A percentile compares a stretch with the other conserved stretches of the same genome.
Conservation (phyloP, 192 early-diverging fungal genomes). For the Coemansia sp. region DNA sequence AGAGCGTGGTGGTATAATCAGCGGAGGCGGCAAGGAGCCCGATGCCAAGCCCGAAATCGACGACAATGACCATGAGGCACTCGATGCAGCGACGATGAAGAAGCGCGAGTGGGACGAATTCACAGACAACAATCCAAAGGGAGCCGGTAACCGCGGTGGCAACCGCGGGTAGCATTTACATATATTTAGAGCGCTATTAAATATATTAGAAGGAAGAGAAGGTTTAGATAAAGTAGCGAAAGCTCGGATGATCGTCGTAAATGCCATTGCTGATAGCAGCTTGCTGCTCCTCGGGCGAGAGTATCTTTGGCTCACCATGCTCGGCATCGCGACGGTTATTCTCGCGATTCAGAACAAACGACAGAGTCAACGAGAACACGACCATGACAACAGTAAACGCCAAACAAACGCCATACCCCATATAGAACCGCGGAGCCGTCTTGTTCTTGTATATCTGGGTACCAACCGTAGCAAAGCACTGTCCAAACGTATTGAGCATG, state of each 20-base stretch:
- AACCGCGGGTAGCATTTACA: slow-evolving; percentile 33
- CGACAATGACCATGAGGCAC: slow-evolving; percentile 74
- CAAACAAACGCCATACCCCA: slow-evolving; percentile 55
- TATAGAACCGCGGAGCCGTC: slow-evolving; percentile 62
- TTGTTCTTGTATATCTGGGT: slow-evolving; percentile 72
- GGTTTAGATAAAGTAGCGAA: slow-evolving; percentile 44
- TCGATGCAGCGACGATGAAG: slow-evolving; percentile 87
- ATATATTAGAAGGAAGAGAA: neutral
- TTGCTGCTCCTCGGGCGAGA: slow-evolving; percentile 38
- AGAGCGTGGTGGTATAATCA: slow-evolving; percentile 86
- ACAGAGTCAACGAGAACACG: slow-evolving; percentile 56
- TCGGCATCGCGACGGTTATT: slow-evolving; percentile 52
- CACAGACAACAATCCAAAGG: slow-evolving; percentile 76
- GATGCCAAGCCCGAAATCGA: slow-evolving; percentile 69
- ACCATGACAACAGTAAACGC: slow-evolving; percentile 58
- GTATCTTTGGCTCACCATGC: slow-evolving; percentile 21
- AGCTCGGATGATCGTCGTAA: slow-evolving; percentile 53
- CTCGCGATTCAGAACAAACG: slow-evolving; percentile 61
- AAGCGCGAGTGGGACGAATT: slow-evolving; percentile 91
- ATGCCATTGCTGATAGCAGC: slow-evolving; percentile 32
- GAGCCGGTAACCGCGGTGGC: slow-evolving; percentile 66
- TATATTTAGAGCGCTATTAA: neutral
- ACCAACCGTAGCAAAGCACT: slow-evolving; percentile 74
- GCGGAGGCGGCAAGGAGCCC: slow-evolving; percentile 81
- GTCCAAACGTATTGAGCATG: slow-evolving; percentile 68